phyloP scores from a whole-genome alignment of 345 rosid species.

The Aquilaria sinensis region DNA sequence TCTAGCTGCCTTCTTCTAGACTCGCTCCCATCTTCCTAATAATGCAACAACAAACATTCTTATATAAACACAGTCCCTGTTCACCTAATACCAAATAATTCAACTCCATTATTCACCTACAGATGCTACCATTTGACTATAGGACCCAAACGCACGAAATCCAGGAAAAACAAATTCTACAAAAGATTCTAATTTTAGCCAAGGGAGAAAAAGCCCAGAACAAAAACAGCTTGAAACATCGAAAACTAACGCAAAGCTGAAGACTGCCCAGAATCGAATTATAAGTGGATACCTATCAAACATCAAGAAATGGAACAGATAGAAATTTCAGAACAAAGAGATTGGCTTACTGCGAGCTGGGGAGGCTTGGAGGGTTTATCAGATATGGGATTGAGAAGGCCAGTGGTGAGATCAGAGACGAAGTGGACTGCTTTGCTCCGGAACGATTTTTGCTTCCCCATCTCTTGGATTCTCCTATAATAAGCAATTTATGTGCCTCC shows the following conservation, averaged over 20 bases:
- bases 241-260: not conserved
- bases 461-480: constrained; percentile 13
- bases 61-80: not conserved
- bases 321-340: constrained; percentile 2
- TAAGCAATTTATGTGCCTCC: not conserved
- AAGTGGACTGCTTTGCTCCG: constrained; percentile 92
- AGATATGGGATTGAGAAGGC: constrained; percentile 86
- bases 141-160: not conserved
- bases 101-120: not conserved
- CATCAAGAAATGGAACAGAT: not conserved
- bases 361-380: constrained; percentile 55
- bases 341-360: constrained; percentile 29
- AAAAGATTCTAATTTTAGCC: not conserved
- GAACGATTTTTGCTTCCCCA: constrained; percentile 67
- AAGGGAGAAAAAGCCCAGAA: not conserved
- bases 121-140: not conserved
- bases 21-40: constrained; percentile 48
- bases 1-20: constrained; percentile 41
- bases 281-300: not conserved
- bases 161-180: not conserved
- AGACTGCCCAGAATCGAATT: not conserved
- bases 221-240: not conserved
- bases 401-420: constrained; percentile 93
- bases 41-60: not conserved
- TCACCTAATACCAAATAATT: constrained; percentile 3